A percentile compares a stretch with the other conserved stretches of the same genome.
Conservation (phyloP, 345 rosid genomes). For the Erysimum cheiranthoides region DNA sequence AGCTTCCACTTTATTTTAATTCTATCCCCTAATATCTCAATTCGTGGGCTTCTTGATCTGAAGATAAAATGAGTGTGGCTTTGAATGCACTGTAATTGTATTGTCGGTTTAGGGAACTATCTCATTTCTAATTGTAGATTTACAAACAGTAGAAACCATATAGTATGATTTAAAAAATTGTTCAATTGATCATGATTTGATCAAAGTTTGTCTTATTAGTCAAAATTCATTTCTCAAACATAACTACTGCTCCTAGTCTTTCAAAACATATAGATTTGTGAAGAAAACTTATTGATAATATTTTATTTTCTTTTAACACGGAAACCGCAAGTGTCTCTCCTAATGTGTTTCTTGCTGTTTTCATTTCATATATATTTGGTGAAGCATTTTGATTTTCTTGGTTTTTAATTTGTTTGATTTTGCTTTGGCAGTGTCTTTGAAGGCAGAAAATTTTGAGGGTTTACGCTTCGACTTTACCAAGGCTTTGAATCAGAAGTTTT, state of each 20-base stretch:
- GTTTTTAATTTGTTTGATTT: conserved; percentile 20
- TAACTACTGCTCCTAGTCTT: conserved; percentile 7
- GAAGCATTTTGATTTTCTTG: background rate
- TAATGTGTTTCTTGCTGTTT: conserved; percentile 12
- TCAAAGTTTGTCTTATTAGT: background rate
- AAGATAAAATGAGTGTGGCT: conserved; percentile 20
- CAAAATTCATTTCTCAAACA: background rate
- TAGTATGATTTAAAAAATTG: conserved; percentile 13
- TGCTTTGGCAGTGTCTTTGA: conserved; percentile 82
- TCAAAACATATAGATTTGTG: background rate
- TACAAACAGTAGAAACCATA: conserved; percentile 2
- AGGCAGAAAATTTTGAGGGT: conserved; percentile 93
- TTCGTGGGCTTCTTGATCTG: conserved; percentile 21
- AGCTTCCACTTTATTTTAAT: background rate
- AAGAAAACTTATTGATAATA: background rate
- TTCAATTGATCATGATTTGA: conserved; percentile 9
- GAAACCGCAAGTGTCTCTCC: conserved; percentile 1
- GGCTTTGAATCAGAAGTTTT: conserved; percentile 83
- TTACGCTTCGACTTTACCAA: conserved; percentile 94
- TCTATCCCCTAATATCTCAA: background rate
- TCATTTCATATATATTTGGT: conserved; percentile 12
- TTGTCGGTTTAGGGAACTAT: background rate
- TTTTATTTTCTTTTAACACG: background rate
- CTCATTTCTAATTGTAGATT: conserved; percentile 5
- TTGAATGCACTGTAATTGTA: conserved; percentile 18